A percentile compares a stretch with the other conserved stretches of the same genome.
Conservation (phyloP, 2,329 filamentous ascomycete species). For the Apiospora hydei region DNA sequence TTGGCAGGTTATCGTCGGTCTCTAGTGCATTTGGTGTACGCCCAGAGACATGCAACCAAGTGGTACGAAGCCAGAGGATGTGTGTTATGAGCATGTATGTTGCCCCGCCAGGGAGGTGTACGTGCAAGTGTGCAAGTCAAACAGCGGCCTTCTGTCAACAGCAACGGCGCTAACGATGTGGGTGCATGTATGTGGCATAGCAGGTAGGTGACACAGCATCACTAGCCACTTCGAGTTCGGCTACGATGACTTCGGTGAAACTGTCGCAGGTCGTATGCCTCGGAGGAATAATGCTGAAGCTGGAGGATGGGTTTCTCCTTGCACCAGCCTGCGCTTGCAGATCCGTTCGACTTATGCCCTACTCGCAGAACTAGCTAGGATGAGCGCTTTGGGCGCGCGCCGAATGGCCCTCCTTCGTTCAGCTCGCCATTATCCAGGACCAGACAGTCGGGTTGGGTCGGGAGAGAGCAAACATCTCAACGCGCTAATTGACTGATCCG, state of each 20-base stretch:
- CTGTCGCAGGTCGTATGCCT: background rate
- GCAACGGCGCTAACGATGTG: background rate
- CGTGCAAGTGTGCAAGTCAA: background rate
- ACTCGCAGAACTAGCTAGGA: background rate
- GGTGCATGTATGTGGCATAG: background rate
- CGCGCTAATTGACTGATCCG: background rate
- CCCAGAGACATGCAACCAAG: background rate
- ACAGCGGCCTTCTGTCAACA: background rate
- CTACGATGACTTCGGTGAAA: background rate
- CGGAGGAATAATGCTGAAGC: background rate
- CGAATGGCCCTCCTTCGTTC: background rate
- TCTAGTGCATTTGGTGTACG: constrained; percentile 1
- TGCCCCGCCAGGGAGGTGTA: background rate
- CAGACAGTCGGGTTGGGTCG: constrained; percentile 8
- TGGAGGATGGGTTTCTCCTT: background rate
- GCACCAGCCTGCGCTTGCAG: background rate
- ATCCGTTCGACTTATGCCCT: constrained; percentile 6
- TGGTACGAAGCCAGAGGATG: background rate
- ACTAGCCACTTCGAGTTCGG: constrained; percentile 1
- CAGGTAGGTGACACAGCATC: background rate
- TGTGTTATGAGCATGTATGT: background rate
- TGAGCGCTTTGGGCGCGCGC: constrained; percentile 9
- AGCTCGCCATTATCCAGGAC: background rate
- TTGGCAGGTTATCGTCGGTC: background rate
- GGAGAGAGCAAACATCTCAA: background rate